Evolutionary conservation across 306 rosid genomes (phyloP), one percentile per base, ranked within the genome.

Genomic region (Styphnolobium japonicum): DNA sequence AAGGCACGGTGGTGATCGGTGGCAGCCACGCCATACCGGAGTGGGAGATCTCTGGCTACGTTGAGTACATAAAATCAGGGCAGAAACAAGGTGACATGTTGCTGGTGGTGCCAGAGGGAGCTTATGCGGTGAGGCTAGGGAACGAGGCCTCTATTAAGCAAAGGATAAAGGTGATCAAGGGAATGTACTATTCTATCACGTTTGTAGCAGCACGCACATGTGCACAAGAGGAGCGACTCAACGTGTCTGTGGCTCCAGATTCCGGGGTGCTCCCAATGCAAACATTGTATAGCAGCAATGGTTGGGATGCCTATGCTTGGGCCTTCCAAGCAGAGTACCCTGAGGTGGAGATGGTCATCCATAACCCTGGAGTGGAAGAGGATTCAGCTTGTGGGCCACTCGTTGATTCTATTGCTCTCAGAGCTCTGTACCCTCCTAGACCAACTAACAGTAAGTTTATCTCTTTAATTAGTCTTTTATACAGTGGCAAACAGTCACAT

Each of bases 71-170:
- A 51, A 91, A 93, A 70, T 90, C 99, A 0, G 99, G 99, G 2
- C 96, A 93, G 29, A 95, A 89, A 78, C 99, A 95, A n/a, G 99
- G 99, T 3, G 99, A 95, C 88, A 95, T 95, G 99, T 66, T 95
- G 51, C 90, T 95, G 18, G 96, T 95, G 37, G 99, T 95, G 16
- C 99, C 99, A 0, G 97, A 93, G 67, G 99, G 99, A 0, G 97
- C 94, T 0, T 93, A 77, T 70, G 99, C 99, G 0, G 97, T 95
- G 33, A 79, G 99, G 79, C 88, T 95, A 0, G 99, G 99, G 2
- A 95, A 95, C n/a, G 98, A 95, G 45, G 99, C 99, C 0, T 95
- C 90, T 0, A 90, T 95, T 2, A 91, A 89, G 83, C 98, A 95
- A 58, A 85, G 34, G 0, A 56, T 95, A 23, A 88, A 83, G 33